Percentiles rank a stretch among this genome's conserved stretches.
Conservation (phyloP, 495 filamentous ascomycete genomes). For the Aspergillus wentii region DNA sequence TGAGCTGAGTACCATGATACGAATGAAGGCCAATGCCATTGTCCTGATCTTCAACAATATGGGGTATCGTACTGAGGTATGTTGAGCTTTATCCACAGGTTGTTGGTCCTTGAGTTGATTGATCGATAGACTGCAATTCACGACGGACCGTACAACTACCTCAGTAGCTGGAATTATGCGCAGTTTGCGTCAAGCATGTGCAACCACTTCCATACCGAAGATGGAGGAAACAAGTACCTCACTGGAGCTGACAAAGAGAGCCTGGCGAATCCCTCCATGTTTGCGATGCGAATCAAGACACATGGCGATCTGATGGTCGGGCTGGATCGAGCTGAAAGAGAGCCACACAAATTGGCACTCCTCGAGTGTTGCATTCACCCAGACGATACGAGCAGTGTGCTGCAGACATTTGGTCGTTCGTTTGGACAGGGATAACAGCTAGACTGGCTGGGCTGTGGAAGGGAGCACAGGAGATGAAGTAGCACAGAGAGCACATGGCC, state of each 20-base stretch:
- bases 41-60: constrained; percentile 67
- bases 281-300: constrained; percentile 4
- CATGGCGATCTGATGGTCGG: constrained; percentile 5
- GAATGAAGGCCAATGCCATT: constrained; percentile 55
- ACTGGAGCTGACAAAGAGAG: too few species aligned
- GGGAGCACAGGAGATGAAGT: too few species aligned
- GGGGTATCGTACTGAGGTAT: constrained; percentile 57
- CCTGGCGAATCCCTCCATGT: constrained; percentile 4
- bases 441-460: too few species aligned
- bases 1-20: constrained; percentile 67
- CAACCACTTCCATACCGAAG: too few species aligned
- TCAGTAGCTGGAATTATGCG: constrained; percentile 13
- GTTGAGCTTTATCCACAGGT: too few species aligned
- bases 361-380: constrained; percentile 11
- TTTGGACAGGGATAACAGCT: too few species aligned
- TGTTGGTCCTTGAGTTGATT: too few species aligned
- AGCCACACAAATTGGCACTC: constrained; percentile 7
- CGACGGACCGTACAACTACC: constrained; percentile 13
- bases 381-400: constrained; percentile 8
- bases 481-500: too few species aligned
- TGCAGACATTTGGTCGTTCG: constrained; percentile 1
- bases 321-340: constrained; percentile 3
- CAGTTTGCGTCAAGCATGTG: too few species aligned
- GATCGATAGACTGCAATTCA: constrained; percentile 11
- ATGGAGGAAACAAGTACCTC: not conserved